These are phyloP conservation scores for Halophytophthora polymorphica DNA, from an alignment of 352 stramenopile species.

Conservation along the genomic window DNA sequence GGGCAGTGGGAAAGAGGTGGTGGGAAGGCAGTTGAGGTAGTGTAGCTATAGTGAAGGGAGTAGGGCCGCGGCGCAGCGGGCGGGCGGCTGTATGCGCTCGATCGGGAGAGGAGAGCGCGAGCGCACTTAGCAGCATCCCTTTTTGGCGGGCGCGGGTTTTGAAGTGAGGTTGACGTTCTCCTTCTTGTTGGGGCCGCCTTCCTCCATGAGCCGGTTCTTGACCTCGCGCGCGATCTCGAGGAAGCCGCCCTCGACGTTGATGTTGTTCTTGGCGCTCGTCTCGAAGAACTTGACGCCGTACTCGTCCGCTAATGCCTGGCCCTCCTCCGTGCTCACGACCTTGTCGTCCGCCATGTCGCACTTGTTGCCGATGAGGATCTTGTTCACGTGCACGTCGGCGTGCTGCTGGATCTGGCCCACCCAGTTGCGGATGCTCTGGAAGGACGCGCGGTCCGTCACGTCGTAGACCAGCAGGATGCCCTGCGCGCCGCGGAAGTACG, in stretches of 20 bases:
- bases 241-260: constrained; percentile 92
- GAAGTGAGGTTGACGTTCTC: constrained; percentile 77
- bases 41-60: no score
- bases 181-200: constrained; percentile 85
- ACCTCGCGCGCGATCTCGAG: constrained; percentile 88
- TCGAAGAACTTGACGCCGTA: constrained; percentile 96
- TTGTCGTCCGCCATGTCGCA: constrained; percentile 98
- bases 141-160: constrained; percentile 75
- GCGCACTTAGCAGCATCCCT: constrained; percentile 83
- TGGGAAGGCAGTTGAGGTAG: no score
- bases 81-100: no score
- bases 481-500: constrained; percentile 98
- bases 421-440: constrained; percentile 98
- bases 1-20: background rate
- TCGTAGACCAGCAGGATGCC: constrained; percentile 99
- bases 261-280: constrained; percentile 95
- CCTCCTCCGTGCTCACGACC: constrained; percentile 93
- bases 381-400: constrained; percentile 99
- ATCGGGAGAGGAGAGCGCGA: constrained; percentile 19
- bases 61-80: no score
- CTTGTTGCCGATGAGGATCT: constrained; percentile 99
- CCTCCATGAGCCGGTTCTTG: constrained; percentile 88
- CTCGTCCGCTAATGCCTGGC: constrained; percentile 92
- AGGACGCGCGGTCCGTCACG: constrained; percentile 96
- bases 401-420: constrained; percentile 97